Evolutionary conservation across 768 basidiomycete genomes (phyloP).

Genomic region (Leccinellum albellum): DNA sequence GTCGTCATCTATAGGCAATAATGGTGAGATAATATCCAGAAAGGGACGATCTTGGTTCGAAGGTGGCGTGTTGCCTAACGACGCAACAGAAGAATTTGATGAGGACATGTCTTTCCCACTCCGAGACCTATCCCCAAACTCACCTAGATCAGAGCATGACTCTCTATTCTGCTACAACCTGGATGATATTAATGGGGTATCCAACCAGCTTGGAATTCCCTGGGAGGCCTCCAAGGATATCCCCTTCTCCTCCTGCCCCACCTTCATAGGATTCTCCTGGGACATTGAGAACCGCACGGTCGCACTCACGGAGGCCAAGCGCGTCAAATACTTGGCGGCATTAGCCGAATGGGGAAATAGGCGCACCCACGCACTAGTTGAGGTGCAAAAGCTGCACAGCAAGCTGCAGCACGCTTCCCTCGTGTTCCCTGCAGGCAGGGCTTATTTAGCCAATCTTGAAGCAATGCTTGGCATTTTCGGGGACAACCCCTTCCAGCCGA

Average conservation of each 20-base stretch:
- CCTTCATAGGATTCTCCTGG: constrained; percentile 28
- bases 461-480: constrained; percentile 29
- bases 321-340: neutral
- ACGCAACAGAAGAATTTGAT: neutral
- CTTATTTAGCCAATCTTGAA: constrained; percentile 18
- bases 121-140: too few species aligned
- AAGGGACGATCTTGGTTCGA: neutral
- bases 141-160: too few species aligned
- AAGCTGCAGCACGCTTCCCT: constrained; percentile 24
- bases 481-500: constrained; percentile 29
- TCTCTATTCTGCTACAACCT: too few species aligned
- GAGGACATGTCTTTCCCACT: neutral
- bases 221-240: neutral
- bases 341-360: neutral
- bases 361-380: neutral
- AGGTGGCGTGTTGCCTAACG: neutral
- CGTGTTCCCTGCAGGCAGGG: constrained; percentile 29
- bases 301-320: neutral
- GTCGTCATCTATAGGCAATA: neutral
- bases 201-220: neutral
- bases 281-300: neutral
- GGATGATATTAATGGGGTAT: neutral
- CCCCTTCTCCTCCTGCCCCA: neutral
- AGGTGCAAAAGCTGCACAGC: neutral
- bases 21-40: neutral